Evolutionary conservation across 1,139 yeast genomes (phyloP).

Genomic region (Suhomyces kunorum): DNA sequence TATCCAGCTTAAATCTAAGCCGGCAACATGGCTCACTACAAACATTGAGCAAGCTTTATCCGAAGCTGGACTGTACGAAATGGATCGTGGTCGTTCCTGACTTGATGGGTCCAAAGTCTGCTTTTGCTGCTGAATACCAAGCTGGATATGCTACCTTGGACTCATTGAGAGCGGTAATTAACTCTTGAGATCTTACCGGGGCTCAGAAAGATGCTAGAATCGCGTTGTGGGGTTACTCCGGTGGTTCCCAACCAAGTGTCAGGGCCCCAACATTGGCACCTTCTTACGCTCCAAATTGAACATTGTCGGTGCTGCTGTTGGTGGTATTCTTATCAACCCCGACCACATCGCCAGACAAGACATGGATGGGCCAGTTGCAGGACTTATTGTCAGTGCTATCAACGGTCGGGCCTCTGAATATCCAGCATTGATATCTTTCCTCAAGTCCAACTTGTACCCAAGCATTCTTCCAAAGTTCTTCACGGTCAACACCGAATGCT

Average conservation of each 20-base stretch:
- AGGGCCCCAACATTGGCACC: constrained; percentile 42
- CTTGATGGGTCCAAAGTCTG: constrained; percentile 31
- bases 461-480: not conserved
- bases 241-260: constrained; percentile 36
- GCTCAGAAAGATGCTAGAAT: constrained; percentile 24
- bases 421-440: constrained; percentile 18
- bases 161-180: constrained; percentile 28
- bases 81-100: constrained; percentile 37
- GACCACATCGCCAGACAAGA: constrained; percentile 20
- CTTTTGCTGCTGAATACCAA: constrained; percentile 32
- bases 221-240: constrained; percentile 39
- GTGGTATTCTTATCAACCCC: constrained; percentile 34
- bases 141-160: constrained; percentile 34
- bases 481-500: not conserved
- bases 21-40: constrained; percentile 3
- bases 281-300: constrained; percentile 36
- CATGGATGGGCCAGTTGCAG: constrained; percentile 30
- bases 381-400: constrained; percentile 28
- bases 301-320: constrained; percentile 33
- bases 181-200: constrained; percentile 26
- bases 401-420: constrained; percentile 31
- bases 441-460: constrained; percentile 2
- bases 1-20: constrained; percentile 23
- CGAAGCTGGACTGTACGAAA: constrained; percentile 19
- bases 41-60: constrained; percentile 14